phyloP scores from a whole-genome alignment of 176 grass and related monocot genomes.

The Zoysia pacifica region DNA sequence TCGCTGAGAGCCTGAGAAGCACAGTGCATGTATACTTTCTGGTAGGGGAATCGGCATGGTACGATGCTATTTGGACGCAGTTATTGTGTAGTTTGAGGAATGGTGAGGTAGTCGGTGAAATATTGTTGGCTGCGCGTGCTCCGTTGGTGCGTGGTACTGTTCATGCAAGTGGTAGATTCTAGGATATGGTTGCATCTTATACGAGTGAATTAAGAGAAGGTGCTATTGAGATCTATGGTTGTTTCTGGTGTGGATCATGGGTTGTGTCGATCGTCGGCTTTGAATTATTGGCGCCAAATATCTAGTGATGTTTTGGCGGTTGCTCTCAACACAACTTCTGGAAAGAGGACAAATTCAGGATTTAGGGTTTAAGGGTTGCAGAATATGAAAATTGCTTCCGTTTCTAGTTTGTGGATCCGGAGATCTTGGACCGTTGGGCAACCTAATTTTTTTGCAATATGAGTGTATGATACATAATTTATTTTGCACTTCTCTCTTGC shows the following conservation, averaged over 20 bases:
- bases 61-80: not conserved
- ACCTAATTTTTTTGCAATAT: not conserved
- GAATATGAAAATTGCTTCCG: conserved; percentile 13
- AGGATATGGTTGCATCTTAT: conserved; percentile 4
- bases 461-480: not conserved
- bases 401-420: conserved; percentile 22
- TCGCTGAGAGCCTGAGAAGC: not conserved
- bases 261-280: not conserved
- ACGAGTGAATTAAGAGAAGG: conserved; percentile 1
- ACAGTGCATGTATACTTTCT: not conserved
- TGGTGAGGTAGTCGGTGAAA: conserved; percentile 1
- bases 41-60: not conserved
- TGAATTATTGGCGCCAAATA: not conserved
- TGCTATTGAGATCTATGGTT: not conserved
- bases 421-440: not conserved
- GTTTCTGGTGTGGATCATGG: not conserved
- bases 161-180: conserved; percentile 10
- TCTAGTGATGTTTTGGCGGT: not conserved
- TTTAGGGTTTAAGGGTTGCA: conserved; percentile 29
- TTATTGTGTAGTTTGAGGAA: not conserved
- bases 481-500: not conserved
- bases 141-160: not conserved
- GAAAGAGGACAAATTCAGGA: not conserved
- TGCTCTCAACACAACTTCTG: not conserved
- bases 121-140: conserved; percentile 7